These are phyloP conservation scores for Hysterangium stoloniferum DNA, from an alignment of 768 basidiomycete genomes.

Conservation along the genomic window DNA sequence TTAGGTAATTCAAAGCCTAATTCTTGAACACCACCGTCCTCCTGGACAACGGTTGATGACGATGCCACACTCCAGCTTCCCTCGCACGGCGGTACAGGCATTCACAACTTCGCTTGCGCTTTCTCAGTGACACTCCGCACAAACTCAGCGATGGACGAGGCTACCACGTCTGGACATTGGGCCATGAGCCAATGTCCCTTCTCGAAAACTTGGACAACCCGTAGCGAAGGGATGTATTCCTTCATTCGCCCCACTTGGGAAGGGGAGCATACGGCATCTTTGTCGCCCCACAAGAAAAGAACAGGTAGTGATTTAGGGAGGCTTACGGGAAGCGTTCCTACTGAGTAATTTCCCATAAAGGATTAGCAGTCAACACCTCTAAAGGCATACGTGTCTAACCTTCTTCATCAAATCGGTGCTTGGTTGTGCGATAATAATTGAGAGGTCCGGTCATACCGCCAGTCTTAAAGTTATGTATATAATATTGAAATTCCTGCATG, in stretches of 20 bases:
- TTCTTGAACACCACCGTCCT: too few species aligned
- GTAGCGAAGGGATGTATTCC: constrained; percentile 43
- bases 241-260: constrained; percentile 34
- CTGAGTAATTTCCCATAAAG: constrained; percentile 23
- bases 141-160: constrained; percentile 17
- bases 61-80: too few species aligned
- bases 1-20: too few species aligned
- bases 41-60: too few species aligned
- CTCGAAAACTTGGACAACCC: constrained; percentile 45
- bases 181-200: constrained; percentile 66
- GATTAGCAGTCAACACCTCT: constrained; percentile 2
- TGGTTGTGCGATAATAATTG: constrained; percentile 67
- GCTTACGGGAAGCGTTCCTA: constrained; percentile 34
- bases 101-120: too few species aligned
- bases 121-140: too few species aligned
- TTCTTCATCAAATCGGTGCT: constrained; percentile 62
- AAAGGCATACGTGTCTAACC: constrained; percentile 22
- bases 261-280: constrained; percentile 41
- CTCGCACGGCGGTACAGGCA: too few species aligned
- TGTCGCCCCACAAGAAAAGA: constrained; percentile 52
- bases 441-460: constrained; percentile 60
- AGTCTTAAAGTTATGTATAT: constrained; percentile 36
- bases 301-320: constrained; percentile 46
- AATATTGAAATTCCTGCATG: constrained; percentile 48
- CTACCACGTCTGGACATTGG: constrained; percentile 50